A percentile compares a stretch with the other conserved stretches of the same genome.
Conservation (phyloP, 2,329 filamentous ascomycete species). For the Exophiala sp. region DNA sequence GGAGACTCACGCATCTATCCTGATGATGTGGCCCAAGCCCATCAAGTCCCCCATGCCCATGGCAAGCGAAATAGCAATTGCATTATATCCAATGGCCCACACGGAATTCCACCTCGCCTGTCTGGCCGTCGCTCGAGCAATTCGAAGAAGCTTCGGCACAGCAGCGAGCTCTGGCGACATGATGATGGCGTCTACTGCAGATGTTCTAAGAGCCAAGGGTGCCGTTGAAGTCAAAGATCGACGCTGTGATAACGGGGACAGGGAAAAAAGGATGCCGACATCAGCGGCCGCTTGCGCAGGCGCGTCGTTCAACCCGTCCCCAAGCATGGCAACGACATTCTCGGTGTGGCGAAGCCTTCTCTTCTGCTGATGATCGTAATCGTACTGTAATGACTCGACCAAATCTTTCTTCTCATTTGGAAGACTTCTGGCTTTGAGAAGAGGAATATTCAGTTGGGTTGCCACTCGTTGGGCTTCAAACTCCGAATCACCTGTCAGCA, state of each 20-base stretch:
- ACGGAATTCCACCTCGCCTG: slow-evolving; percentile 64
- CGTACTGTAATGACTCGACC: slow-evolving; percentile 4
- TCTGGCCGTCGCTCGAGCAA: slow-evolving; percentile 43
- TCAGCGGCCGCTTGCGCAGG: slow-evolving; percentile 67
- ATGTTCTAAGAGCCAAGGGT: slow-evolving; percentile 43
- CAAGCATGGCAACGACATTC: slow-evolving; percentile 47
- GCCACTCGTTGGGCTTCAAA: slow-evolving; percentile 50
- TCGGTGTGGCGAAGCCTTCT: not conserved
- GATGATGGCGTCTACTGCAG: slow-evolving; percentile 67
- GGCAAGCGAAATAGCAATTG: slow-evolving; percentile 63
- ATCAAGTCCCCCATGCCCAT: slow-evolving; percentile 46
- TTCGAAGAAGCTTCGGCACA: slow-evolving; percentile 56
- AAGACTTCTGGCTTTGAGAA: slow-evolving; percentile 10
- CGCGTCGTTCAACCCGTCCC: slow-evolving; percentile 77
- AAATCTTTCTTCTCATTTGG: slow-evolving; percentile 15
- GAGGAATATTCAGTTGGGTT: slow-evolving; percentile 38
- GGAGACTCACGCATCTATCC: slow-evolving; percentile 6
- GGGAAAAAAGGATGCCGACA: slow-evolving; percentile 67
- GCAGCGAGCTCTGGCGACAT: slow-evolving; percentile 55
- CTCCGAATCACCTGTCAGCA: slow-evolving; percentile 57
- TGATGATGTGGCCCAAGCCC: not conserved
- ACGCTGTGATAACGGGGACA: slow-evolving; percentile 25
- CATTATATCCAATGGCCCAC: slow-evolving; percentile 69
- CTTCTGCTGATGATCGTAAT: not conserved
- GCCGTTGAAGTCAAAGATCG: slow-evolving; percentile 47